phyloP scores from a whole-genome alignment of 805 yeast genomes.

The Candida pseudofarinosa region DNA sequence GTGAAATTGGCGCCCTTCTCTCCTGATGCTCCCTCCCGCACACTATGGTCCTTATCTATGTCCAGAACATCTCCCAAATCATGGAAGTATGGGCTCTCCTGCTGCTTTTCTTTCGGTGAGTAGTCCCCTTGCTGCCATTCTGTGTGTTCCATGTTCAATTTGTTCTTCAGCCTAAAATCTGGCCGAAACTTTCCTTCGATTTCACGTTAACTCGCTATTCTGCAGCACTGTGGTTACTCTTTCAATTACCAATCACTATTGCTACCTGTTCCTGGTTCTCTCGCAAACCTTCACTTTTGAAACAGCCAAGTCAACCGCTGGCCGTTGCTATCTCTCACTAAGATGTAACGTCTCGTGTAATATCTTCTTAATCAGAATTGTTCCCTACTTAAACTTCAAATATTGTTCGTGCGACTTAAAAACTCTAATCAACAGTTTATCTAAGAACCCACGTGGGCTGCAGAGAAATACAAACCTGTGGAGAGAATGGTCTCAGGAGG shows the following conservation, averaged over 20 bases:
- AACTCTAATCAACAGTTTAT: background rate
- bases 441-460: background rate
- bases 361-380: background rate
- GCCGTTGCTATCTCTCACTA: background rate
- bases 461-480: no score
- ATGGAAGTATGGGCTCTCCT: conserved; percentile 11
- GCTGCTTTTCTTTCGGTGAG: conserved; percentile 11
- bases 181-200: background rate
- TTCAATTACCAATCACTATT: no score
- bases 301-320: background rate
- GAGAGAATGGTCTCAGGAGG: no score
- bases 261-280: no score
- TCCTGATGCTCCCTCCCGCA: background rate
- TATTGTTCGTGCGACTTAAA: background rate
- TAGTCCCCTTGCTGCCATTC: conserved; percentile 12
- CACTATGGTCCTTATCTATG: background rate
- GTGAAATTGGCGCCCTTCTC: conserved; percentile 11
- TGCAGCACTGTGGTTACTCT: no score
- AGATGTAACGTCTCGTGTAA: background rate
- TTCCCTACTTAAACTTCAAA: background rate
- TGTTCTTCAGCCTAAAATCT: background rate
- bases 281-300: background rate
- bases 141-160: conserved; percentile 13
- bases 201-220: no score
- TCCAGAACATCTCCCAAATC: conserved; percentile 10